A percentile compares a stretch with the other conserved stretches of the same genome.
Conservation (phyloP, 2,329 filamentous ascomycete species). For the Paradendryphiella salina region DNA sequence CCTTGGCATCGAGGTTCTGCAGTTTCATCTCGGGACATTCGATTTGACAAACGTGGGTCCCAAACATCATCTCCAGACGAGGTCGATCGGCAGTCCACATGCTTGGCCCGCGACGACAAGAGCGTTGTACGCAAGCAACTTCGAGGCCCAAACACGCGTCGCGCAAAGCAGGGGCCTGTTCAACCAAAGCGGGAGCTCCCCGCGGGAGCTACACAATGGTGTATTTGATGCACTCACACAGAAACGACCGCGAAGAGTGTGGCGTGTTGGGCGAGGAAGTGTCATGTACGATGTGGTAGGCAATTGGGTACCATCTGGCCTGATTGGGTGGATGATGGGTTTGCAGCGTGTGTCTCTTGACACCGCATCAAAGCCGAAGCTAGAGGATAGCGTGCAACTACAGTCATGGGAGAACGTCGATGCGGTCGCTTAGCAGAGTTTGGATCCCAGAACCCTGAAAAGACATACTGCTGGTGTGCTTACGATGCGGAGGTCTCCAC, state of each 20-base stretch:
- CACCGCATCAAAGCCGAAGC: slow-evolving; percentile 40
- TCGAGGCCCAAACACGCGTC: slow-evolving; percentile 43
- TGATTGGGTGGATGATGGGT: slow-evolving; percentile 95
- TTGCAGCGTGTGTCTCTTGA: slow-evolving; percentile 60
- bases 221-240: slow-evolving; percentile 87
- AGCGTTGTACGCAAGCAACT: slow-evolving; percentile 45
- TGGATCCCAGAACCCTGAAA: background rate
- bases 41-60: slow-evolving; percentile 70
- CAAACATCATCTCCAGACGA: slow-evolving; percentile 47
- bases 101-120: slow-evolving; percentile 46
- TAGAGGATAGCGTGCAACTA: slow-evolving; percentile 49
- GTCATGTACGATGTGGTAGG: slow-evolving; percentile 84
- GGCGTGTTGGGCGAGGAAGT: slow-evolving; percentile 83
- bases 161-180: slow-evolving; percentile 58
- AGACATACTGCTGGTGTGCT: background rate
- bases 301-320: slow-evolving; percentile 70
- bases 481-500: slow-evolving; percentile 2
- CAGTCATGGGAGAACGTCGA: slow-evolving; percentile 53
- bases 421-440: slow-evolving; percentile 17
- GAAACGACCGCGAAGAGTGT: slow-evolving; percentile 61
- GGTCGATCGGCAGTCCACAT: slow-evolving; percentile 39
- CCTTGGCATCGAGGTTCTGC: slow-evolving; percentile 75
- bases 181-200: slow-evolving; percentile 65
- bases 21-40: slow-evolving; percentile 89
- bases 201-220: slow-evolving; percentile 79